Conservation (phyloP, 257 asterid genomes). For the Solanum tacnaense region DNA sequence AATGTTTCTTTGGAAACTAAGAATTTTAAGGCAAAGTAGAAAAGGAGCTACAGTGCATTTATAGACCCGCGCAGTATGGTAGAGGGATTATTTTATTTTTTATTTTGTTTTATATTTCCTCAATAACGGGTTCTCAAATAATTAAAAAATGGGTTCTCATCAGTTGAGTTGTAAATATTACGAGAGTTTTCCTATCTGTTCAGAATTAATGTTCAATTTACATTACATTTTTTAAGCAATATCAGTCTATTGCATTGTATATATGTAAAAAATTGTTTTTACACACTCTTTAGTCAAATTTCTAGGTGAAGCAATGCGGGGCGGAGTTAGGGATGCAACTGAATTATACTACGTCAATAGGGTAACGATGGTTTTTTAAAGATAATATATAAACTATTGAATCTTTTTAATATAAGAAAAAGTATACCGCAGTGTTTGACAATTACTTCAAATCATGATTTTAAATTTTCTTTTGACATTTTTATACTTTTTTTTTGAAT, state of each 20-base stretch:
- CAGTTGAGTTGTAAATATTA: neutral
- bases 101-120: neutral
- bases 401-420: neutral
- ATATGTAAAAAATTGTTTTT: too few relatives aligned
- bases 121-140: neutral
- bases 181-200: neutral
- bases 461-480: neutral
- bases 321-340: neutral
- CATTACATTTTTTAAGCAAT: neutral
- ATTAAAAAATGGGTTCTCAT: neutral
- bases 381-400: neutral
- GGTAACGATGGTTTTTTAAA: neutral
- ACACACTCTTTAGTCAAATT: neutral
- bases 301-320: neutral
- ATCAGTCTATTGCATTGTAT: neutral
- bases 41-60: neutral
- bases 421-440: neutral
- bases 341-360: neutral
- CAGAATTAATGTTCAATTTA: neutral
- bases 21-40: neutral
- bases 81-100: neutral
- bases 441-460: neutral
- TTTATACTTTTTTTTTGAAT: neutral
- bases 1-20: neutral
- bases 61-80: neutral